A percentile compares a stretch with the other conserved stretches of the same genome.
Evolutionary conservation across 441 rosid genomes (phyloP).

Genomic region (Capsella rubella): DNA sequence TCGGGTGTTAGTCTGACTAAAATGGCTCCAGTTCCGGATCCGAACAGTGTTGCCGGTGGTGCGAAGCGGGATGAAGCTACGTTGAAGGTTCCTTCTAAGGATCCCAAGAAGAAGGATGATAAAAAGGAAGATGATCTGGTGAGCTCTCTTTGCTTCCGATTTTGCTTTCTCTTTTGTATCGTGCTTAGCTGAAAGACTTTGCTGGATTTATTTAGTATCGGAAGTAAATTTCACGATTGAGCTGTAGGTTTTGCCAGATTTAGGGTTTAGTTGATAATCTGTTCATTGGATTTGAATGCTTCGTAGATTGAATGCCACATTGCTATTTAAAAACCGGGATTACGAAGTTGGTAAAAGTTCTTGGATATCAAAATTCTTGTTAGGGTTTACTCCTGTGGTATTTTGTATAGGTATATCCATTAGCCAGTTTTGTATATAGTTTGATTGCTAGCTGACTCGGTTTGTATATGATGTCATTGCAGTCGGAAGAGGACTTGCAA

Average conservation of each 20-base stretch:
- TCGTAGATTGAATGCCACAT: slow-evolving; percentile 16
- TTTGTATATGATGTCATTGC: slow-evolving; percentile 38
- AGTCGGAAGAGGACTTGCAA: slow-evolving; percentile 96
- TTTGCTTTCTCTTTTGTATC: slow-evolving; percentile 4
- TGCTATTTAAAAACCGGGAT: background rate
- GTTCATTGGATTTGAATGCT: background rate
- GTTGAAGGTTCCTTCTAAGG: slow-evolving; percentile 75
- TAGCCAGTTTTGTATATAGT: background rate
- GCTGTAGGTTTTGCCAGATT: slow-evolving; percentile 1
- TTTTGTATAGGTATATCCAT: background rate
- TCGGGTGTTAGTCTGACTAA: slow-evolving; percentile 24
- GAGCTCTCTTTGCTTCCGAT: slow-evolving; percentile 32
- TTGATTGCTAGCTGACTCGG: slow-evolving; percentile 2
- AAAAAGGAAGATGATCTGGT: slow-evolving; percentile 93
- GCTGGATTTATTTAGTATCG: background rate
- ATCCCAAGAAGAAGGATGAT: slow-evolving; percentile 87
- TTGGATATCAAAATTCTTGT: slow-evolving; percentile 1
- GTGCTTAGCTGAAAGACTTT: background rate
- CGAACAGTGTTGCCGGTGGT: slow-evolving; percentile 51
- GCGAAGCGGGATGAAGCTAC: slow-evolving; percentile 65
- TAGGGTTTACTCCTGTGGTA: slow-evolving; percentile 1
- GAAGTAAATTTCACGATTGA: background rate
- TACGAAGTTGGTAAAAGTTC: background rate
- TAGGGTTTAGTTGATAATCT: slow-evolving; percentile 27
- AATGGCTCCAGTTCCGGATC: slow-evolving; percentile 60